Conservation (phyloP, 352 stramenopile genomes). For the Plasmopara viticola region DNA sequence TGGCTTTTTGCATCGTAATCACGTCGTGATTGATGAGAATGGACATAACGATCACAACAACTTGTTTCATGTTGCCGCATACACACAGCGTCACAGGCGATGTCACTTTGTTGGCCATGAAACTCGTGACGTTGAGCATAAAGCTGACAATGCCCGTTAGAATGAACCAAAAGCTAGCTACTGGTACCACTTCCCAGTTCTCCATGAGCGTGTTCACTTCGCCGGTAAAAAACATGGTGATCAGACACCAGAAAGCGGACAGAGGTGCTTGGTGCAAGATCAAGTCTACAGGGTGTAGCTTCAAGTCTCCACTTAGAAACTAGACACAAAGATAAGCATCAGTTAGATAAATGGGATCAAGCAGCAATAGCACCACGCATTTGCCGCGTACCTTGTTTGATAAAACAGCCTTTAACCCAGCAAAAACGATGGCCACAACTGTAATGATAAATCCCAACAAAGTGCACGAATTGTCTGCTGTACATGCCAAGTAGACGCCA, state of each 20-base stretch:
- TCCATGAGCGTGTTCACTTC: constrained; percentile 56
- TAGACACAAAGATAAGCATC: constrained; percentile 1
- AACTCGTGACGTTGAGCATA: constrained; percentile 91
- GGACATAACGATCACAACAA: constrained; percentile 77
- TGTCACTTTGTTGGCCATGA: constrained; percentile 93
- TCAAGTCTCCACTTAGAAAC: constrained; percentile 90
- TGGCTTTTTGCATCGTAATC: constrained; percentile 58
- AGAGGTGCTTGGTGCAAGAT: constrained; percentile 90
- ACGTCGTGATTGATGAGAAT: constrained; percentile 72
- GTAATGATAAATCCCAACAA: constrained; percentile 87
- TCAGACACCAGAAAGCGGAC: constrained; percentile 85
- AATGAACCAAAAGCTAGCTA: constrained; percentile 65
- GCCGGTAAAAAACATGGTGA: constrained; percentile 75
- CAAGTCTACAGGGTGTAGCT: constrained; percentile 90
- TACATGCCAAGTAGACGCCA: constrained; percentile 79
- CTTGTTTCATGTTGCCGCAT: constrained; percentile 93
- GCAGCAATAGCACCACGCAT: neutral
- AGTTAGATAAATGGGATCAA: neutral
- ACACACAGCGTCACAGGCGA: constrained; percentile 92
- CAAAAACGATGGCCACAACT: constrained; percentile 82
- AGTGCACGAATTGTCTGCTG: constrained; percentile 87
- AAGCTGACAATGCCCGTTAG: constrained; percentile 88
- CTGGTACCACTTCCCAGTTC: constrained; percentile 58
- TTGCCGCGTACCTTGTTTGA: constrained; percentile 64
- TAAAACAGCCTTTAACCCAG: constrained; percentile 89